Conservation (phyloP, 2,329 filamentous ascomycete genomes). For the Alternaria brassicicola region DNA sequence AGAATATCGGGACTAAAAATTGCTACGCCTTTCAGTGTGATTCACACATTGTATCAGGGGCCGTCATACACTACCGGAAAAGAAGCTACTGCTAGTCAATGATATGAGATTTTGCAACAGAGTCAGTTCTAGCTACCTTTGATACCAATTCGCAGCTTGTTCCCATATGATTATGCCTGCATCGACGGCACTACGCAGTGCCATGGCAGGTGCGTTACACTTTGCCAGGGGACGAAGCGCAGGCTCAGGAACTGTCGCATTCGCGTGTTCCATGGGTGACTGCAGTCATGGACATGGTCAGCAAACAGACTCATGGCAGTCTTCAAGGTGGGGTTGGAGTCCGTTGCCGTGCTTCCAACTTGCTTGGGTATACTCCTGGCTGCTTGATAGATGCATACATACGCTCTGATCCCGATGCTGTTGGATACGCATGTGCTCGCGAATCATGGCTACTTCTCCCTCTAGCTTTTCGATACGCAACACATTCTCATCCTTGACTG, state of each 20-base stretch:
- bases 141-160: conserved; percentile 35
- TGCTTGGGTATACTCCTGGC: neutral
- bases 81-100: conserved; percentile 33
- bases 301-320: neutral
- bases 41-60: no score
- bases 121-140: conserved; percentile 19
- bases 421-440: conserved; percentile 18
- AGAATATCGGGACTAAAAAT: conserved; percentile 58
- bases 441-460: conserved; percentile 25
- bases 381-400: neutral
- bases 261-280: conserved; percentile 2
- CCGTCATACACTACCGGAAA: conserved; percentile 36
- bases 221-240: conserved; percentile 4
- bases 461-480: conserved; percentile 38
- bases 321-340: neutral
- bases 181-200: conserved; percentile 26
- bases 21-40: conserved; percentile 41
- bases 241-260: neutral
- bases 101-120: neutral
- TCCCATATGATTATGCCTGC: conserved; percentile 34
- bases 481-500: conserved; percentile 31
- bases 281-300: neutral
- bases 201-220: neutral
- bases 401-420: conserved; percentile 1
- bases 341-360: neutral